Conservation (phyloP, 225 moss, liverwort and hornwort genomes). For the Marchantia polymorpha region DNA sequence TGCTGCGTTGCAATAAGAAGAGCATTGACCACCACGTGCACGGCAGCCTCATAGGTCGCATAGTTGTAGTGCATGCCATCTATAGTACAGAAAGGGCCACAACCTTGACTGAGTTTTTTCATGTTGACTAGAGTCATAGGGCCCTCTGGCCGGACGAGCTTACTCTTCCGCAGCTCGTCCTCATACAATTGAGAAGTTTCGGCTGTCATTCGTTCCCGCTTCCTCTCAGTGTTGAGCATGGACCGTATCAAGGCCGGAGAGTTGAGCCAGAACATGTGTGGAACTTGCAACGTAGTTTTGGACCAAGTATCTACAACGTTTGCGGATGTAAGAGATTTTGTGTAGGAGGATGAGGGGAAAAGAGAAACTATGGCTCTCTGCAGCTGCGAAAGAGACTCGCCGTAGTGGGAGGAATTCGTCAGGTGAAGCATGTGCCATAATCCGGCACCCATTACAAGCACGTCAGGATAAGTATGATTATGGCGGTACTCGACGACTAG, state of each 20-base stretch:
- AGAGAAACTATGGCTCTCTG: slow-evolving; percentile 45
- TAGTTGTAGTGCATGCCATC: slow-evolving; percentile 92
- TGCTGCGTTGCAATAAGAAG: slow-evolving; percentile 80
- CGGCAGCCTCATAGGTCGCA: slow-evolving; percentile 74
- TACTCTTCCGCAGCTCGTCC: slow-evolving; percentile 46
- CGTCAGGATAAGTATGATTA: slow-evolving; percentile 59
- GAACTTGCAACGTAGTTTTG: slow-evolving; percentile 29
- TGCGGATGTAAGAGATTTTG: slow-evolving; percentile 15
- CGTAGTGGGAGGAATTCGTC: slow-evolving; percentile 66
- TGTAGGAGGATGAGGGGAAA: slow-evolving; percentile 28
- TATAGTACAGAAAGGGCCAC: slow-evolving; percentile 61
- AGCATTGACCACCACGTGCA: slow-evolving; percentile 78
- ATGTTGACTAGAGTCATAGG: slow-evolving; percentile 63
- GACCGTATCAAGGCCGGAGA: slow-evolving; percentile 60
- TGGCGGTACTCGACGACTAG: slow-evolving; percentile 47
- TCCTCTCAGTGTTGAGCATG: slow-evolving; percentile 58
- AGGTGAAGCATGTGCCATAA: slow-evolving; percentile 92
- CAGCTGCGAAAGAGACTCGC: slow-evolving; percentile 47
- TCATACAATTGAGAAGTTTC: slow-evolving; percentile 46
- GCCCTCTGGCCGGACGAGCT: slow-evolving; percentile 41
- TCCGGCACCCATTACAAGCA: slow-evolving; percentile 69
- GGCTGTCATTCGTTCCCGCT: slow-evolving; percentile 56
- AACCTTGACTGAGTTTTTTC: slow-evolving; percentile 53
- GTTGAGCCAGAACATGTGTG: slow-evolving; percentile 89
- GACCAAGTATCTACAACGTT: slow-evolving; percentile 24